Conservation (phyloP, 495 filamentous ascomycete genomes). For the Trichocladium uniseriatum region DNA sequence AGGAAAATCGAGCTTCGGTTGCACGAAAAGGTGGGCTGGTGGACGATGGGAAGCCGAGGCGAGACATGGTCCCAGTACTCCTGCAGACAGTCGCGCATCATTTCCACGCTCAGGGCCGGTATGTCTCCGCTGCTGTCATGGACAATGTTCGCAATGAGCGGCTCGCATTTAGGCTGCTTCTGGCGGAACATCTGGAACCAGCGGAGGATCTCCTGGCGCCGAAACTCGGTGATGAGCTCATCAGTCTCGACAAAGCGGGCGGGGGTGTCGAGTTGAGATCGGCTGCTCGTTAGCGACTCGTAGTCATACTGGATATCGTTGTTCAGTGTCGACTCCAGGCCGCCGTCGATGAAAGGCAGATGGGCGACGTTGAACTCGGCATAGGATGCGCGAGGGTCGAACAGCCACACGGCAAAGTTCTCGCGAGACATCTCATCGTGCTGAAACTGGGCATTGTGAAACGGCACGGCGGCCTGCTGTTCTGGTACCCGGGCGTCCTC, state of each 20-base stretch:
- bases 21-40: conserved; percentile 82
- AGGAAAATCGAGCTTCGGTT: conserved; percentile 73
- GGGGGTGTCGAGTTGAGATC: conserved; percentile 69
- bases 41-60: conserved; percentile 84
- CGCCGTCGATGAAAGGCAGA: conserved; percentile 41
- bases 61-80: conserved; percentile 94
- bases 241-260: conserved; percentile 60
- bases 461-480: conserved; percentile 29
- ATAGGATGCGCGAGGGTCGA: conserved; percentile 36
- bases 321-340: conserved; percentile 41
- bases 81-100: conserved; percentile 86
- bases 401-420: conserved; percentile 44
- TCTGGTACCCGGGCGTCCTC: conserved; percentile 27
- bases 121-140: conserved; percentile 56
- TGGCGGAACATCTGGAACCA: conserved; percentile 70
- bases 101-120: conserved; percentile 71
- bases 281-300: conserved; percentile 45
- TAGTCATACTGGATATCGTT: conserved; percentile 45
- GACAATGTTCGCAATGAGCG: conserved; percentile 62
- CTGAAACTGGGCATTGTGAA: conserved; percentile 24
- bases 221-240: conserved; percentile 73
- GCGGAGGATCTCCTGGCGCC: conserved; percentile 67
- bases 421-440: conserved; percentile 32
- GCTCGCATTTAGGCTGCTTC: conserved; percentile 60
- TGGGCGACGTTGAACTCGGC: conserved; percentile 32